phyloP scores from a whole-genome alignment of 2,329 filamentous ascomycete genomes.

The Alternaria rosae region DNA sequence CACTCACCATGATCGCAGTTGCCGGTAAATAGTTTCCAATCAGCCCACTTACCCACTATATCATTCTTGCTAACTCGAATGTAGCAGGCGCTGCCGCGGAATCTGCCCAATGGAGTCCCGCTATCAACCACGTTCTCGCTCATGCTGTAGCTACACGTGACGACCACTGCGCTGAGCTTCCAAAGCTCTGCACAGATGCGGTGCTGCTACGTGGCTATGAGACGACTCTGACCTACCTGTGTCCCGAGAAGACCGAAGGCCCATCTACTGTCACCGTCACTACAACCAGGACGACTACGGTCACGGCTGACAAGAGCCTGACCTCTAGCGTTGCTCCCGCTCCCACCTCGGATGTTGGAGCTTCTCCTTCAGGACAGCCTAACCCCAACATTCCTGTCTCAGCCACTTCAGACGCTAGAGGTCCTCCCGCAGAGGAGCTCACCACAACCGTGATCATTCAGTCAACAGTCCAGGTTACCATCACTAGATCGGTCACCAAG shows the following conservation, averaged over 20 bases:
- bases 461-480: conserved; percentile 18
- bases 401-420: neutral
- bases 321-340: neutral
- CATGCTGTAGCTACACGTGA: conserved; percentile 14
- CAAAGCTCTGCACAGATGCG: conserved; percentile 31
- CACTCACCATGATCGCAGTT: conserved; percentile 16
- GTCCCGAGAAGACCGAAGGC: conserved; percentile 17
- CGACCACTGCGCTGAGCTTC: conserved; percentile 18
- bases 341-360: neutral
- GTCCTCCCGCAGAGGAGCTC: conserved; percentile 4
- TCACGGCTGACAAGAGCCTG: neutral
- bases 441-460: conserved; percentile 26
- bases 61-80: neutral
- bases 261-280: conserved; percentile 27
- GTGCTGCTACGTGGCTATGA: conserved; percentile 22
- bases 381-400: neutral
- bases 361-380: neutral
- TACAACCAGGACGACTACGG: conserved; percentile 23
- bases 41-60: neutral
- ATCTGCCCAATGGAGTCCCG: conserved; percentile 8
- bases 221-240: conserved; percentile 35
- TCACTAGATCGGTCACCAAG: neutral
- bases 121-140: conserved; percentile 6
- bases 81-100: conserved; percentile 19
- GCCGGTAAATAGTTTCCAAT: conserved; percentile 13